These are phyloP conservation scores for Saturnispora kantuleensis DNA, from an alignment of 805 yeast species.

Conservation along the genomic window DNA sequence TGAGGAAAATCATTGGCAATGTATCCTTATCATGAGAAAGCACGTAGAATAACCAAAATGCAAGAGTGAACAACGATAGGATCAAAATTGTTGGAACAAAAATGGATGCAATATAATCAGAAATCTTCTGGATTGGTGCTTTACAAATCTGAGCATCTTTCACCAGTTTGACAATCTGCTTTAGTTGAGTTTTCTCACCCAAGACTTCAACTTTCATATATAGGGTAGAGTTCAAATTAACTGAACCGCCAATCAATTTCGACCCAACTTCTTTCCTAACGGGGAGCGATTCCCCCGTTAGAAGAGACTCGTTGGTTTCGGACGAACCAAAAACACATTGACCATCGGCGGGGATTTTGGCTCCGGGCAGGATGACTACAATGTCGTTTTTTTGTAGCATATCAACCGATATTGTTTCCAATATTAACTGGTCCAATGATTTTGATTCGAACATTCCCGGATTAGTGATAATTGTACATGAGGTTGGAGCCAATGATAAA, in stretches of 20 bases:
- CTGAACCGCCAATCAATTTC: slow-evolving; percentile 77
- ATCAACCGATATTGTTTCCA: slow-evolving; percentile 51
- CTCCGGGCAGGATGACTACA: slow-evolving; percentile 74
- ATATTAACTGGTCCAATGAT: slow-evolving; percentile 27
- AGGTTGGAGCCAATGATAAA: slow-evolving; percentile 70
- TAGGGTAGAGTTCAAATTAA: slow-evolving; percentile 69
- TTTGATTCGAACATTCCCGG: slow-evolving; percentile 7
- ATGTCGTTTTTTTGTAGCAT: slow-evolving; percentile 70
- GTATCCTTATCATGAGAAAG: slow-evolving; percentile 8
- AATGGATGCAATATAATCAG: slow-evolving; percentile 74
- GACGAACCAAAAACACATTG: slow-evolving; percentile 64
- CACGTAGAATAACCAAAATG: slow-evolving; percentile 42
- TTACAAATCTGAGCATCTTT: slow-evolving; percentile 80
- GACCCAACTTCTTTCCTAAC: slow-evolving; percentile 54
- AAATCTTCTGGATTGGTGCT: slow-evolving; percentile 86
- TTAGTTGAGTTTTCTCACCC: slow-evolving; percentile 77
- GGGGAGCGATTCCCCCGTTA: slow-evolving; percentile 88
- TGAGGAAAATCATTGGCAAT: slow-evolving; percentile 23
- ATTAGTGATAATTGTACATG: slow-evolving; percentile 54
- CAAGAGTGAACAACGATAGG: slow-evolving; percentile 58
- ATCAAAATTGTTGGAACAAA: slow-evolving; percentile 71
- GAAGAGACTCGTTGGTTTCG: slow-evolving; percentile 77
- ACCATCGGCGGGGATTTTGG: slow-evolving; percentile 90
- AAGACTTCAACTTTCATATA: slow-evolving; percentile 59
- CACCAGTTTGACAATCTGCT: slow-evolving; percentile 78